Evolutionary conservation across 768 basidiomycete genomes (phyloP).

Genomic region (Pleurotus giganteus): DNA sequence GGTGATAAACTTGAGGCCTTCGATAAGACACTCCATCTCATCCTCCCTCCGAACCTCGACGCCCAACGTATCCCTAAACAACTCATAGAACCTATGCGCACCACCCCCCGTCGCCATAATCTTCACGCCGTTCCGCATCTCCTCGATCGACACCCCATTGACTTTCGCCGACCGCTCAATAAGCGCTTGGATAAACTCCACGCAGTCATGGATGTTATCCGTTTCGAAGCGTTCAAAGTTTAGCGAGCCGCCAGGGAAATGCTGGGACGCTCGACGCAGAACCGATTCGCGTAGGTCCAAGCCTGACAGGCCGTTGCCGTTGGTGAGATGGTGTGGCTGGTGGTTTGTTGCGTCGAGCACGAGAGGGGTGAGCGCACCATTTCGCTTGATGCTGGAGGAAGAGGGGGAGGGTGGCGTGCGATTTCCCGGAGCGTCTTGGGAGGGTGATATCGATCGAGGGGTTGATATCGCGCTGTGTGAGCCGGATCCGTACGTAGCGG

Average conservation of each 20-base stretch:
- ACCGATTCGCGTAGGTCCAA: conserved; percentile 58
- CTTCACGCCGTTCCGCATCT: conserved; percentile 91
- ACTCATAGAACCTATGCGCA: conserved; percentile 89
- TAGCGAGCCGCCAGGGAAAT: conserved; percentile 94
- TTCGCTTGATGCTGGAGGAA: conserved; percentile 39
- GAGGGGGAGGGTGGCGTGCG: conserved; percentile 23
- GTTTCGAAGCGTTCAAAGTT: conserved; percentile 99
- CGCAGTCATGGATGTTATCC: conserved; percentile 77
- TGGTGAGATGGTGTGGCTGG: conserved; percentile 22
- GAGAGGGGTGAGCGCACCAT: conserved; percentile 81
- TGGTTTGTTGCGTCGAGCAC: conserved; percentile 50
- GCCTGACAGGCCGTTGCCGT: conserved; percentile 31
- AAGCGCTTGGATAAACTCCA: conserved; percentile 83
- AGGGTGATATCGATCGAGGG: conserved; percentile 41
- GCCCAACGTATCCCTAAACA: conserved; percentile 67
- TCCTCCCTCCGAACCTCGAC: conserved; percentile 91
- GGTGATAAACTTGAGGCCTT: conserved; percentile 93
- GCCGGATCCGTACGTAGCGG: conserved; percentile 57
- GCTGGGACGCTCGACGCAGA: conserved; percentile 68
- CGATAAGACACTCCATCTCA: conserved; percentile 98
- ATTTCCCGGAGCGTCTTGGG: conserved; percentile 24
- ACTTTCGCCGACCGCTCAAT: conserved; percentile 83
- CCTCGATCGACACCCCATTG: conserved; percentile 84
- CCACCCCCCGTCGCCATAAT: conserved; percentile 99
- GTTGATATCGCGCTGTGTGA: conserved; percentile 44